A percentile compares a stretch with the other conserved stretches of the same genome.
These are phyloP conservation scores for Didymella sp. DNA, from an alignment of 2,329 filamentous ascomycete species.

Conservation along the genomic window DNA sequence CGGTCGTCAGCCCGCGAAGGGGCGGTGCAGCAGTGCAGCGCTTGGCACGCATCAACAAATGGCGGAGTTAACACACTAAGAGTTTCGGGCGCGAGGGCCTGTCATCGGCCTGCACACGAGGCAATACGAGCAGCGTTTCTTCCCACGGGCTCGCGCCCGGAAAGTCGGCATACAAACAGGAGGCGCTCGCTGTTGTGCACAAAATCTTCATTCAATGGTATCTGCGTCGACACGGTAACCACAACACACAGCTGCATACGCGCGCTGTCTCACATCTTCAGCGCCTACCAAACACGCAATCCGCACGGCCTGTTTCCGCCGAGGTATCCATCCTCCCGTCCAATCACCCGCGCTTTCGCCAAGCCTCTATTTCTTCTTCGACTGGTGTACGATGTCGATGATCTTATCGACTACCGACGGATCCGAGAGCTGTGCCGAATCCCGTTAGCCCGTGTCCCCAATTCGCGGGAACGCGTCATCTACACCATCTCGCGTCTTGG, in stretches of 20 bases:
- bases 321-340: neutral
- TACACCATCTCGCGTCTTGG: constrained; percentile 15
- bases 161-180: neutral
- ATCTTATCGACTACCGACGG: constrained; percentile 89
- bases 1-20: constrained; percentile 31
- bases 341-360: constrained; percentile 10
- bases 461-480: constrained; percentile 39
- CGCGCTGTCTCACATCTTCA: constrained; percentile 11
- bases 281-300: neutral
- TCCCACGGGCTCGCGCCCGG: neutral
- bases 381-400: constrained; percentile 77
- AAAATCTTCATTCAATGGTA: constrained; percentile 8
- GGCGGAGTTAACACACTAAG: constrained; percentile 15
- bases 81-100: constrained; percentile 8
- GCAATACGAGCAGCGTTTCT: constrained; percentile 2
- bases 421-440: constrained; percentile 74
- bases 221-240: constrained; percentile 12
- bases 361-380: constrained; percentile 53
- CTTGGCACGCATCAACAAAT: constrained; percentile 11
- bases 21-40: constrained; percentile 10
- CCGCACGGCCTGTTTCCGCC: neutral
- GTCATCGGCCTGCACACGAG: constrained; percentile 9
- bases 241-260: constrained; percentile 2
- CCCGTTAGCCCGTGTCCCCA: constrained; percentile 34
- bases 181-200: neutral